Percentiles rank a stretch among this genome's conserved stretches.
Evolutionary conservation across 1,284 basidiomycete species (phyloP).

Genomic region (Psilocybe mexicana): DNA sequence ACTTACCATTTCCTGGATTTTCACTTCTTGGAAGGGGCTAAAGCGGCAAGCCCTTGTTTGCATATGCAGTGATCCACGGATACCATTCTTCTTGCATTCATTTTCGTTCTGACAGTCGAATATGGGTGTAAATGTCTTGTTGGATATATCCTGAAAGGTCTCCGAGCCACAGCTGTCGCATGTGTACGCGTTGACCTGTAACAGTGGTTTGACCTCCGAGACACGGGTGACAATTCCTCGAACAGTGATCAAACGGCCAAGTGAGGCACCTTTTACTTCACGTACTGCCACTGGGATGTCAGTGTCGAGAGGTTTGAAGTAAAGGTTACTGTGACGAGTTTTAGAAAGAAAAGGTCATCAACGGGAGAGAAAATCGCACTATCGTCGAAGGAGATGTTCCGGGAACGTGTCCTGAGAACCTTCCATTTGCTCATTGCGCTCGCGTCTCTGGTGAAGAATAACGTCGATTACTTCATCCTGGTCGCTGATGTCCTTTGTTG

Average conservation of each 20-base stretch:
- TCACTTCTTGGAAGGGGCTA: constrained; percentile 97
- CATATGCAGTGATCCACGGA: constrained; percentile 93
- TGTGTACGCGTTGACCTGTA: constrained; percentile 97
- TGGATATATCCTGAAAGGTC: constrained; percentile 97
- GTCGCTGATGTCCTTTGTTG: constrained; percentile 86
- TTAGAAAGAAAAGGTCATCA: constrained; percentile 20
- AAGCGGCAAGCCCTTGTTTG: constrained; percentile 97
- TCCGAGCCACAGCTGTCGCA: constrained; percentile 98
- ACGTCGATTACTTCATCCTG: constrained; percentile 94
- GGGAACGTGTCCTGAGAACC: constrained; percentile 79
- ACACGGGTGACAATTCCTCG: constrained; percentile 98
- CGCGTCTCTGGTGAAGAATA: constrained; percentile 89
- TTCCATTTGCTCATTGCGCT: constrained; percentile 81
- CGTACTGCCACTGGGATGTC: constrained; percentile 86
- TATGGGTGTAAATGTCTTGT: constrained; percentile 90
- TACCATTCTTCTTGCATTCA: constrained; percentile 86
- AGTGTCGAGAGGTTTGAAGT: constrained; percentile 83
- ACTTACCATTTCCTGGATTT: constrained; percentile 96
- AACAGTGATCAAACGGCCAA: constrained; percentile 93
- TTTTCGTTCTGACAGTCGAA: constrained; percentile 82
- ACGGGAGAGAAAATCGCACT: constrained; percentile 59
- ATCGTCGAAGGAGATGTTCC: constrained; percentile 88
- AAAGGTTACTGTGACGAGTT: constrained; percentile 72
- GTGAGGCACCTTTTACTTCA: constrained; percentile 81
- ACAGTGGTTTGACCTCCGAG: constrained; percentile 96